phyloP scores from a whole-genome alignment of 768 basidiomycete genomes.

The Pulveroboletus sp. region DNA sequence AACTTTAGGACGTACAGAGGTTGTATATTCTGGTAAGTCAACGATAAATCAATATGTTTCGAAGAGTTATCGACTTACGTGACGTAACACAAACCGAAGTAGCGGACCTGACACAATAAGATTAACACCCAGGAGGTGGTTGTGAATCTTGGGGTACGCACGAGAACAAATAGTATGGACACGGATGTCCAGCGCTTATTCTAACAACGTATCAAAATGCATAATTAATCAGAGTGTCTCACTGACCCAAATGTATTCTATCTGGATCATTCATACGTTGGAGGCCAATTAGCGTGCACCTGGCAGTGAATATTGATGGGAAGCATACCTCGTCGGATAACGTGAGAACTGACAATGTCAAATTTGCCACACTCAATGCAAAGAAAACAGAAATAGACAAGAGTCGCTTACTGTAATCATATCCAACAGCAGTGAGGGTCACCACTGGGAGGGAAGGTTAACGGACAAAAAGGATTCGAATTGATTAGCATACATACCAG shows the following conservation, averaged over 20 bases:
- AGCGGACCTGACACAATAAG: too few relatives aligned
- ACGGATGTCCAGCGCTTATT: not conserved
- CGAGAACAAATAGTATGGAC: not conserved
- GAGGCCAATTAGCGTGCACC: not conserved
- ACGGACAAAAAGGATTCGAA: not conserved
- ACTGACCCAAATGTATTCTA: not conserved
- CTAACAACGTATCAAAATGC: not conserved
- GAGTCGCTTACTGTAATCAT: not conserved
- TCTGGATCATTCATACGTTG: not conserved
- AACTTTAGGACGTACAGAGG: not conserved
- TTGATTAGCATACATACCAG: not conserved
- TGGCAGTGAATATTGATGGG: not conserved
- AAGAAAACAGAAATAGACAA: not conserved
- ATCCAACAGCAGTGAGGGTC: not conserved
- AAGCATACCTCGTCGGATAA: not conserved
- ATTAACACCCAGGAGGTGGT: too few relatives aligned
- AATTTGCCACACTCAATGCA: not conserved
- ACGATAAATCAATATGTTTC: too few relatives aligned
- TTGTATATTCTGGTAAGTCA: not conserved
- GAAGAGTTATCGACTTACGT: too few relatives aligned
- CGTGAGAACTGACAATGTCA: not conserved
- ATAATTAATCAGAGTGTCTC: too few relatives aligned
- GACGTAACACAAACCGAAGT: too few relatives aligned
- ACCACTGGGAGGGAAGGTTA: not conserved
- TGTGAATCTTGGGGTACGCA: not conserved